phyloP scores from a whole-genome alignment of 352 stramenopile species.

The Pythium phragmitis region DNA sequence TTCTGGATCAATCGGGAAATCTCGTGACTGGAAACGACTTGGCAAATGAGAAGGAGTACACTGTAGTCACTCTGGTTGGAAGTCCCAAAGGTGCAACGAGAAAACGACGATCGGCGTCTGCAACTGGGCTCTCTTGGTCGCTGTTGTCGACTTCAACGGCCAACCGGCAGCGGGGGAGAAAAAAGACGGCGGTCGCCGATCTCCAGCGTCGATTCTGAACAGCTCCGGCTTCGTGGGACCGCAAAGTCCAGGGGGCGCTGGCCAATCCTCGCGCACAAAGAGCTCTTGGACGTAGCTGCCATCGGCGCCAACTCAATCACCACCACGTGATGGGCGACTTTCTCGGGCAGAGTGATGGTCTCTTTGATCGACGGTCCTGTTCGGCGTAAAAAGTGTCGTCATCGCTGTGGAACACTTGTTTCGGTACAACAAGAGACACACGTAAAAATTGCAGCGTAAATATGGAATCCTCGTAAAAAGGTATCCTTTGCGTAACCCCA shows the following conservation, averaged over 20 bases:
- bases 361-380: slow-evolving; percentile 26
- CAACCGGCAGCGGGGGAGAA: slow-evolving; percentile 20
- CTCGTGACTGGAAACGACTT: slow-evolving; percentile 4
- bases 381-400: slow-evolving; percentile 28
- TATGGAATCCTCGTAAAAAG: slow-evolving; percentile 10
- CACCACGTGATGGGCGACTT: slow-evolving; percentile 11
- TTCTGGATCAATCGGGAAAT: slow-evolving; percentile 16
- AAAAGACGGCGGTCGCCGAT: slow-evolving; percentile 18
- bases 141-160: slow-evolving; percentile 25
- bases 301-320: slow-evolving; percentile 5
- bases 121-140: neutral
- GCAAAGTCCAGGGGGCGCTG: slow-evolving; percentile 13
- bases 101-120: slow-evolving; percentile 19
- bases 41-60: neutral
- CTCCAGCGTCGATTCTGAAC: slow-evolving; percentile 20
- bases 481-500: neutral
- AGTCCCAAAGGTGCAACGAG: no score
- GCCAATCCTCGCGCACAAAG: slow-evolving; percentile 17
- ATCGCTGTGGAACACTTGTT: slow-evolving; percentile 23
- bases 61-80: neutral
- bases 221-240: slow-evolving; percentile 3
- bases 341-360: slow-evolving; percentile 26
- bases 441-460: slow-evolving; percentile 10
- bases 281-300: slow-evolving; percentile 4
- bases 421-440: neutral